Percentiles rank a stretch among this genome's conserved stretches.
Conservation (phyloP, 129 eudicot genomes). For the Saussurea involucrata region DNA sequence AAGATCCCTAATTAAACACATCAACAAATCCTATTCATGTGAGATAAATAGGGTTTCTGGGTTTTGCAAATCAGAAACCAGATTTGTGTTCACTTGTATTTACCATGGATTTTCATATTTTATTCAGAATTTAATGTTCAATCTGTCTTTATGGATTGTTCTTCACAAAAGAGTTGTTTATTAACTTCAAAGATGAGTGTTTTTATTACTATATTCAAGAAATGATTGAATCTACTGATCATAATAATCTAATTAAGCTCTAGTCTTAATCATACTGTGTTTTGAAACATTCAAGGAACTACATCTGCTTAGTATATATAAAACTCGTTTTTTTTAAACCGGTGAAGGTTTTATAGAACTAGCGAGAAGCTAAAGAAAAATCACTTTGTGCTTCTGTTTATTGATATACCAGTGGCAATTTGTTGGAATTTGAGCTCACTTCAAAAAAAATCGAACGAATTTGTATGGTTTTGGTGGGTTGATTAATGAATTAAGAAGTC, state of each 20-base stretch:
- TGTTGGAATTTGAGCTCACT: not conserved
- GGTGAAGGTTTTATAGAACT: too few relatives aligned
- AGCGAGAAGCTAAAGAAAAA: too few relatives aligned
- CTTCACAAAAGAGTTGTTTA: not conserved
- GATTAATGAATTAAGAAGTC: too few relatives aligned
- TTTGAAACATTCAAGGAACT: not conserved
- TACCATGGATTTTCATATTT: not conserved
- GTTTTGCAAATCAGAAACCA: not conserved
- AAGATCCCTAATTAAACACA: constrained; percentile 14
- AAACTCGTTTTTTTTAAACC: too few relatives aligned
- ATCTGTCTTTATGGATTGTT: not conserved
- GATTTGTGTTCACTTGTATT: not conserved
- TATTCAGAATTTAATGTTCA: not conserved
- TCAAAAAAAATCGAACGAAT: not conserved
- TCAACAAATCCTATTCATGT: not conserved
- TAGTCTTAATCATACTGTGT: not conserved
- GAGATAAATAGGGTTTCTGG: not conserved
- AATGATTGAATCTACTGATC: not conserved
- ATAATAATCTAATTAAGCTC: not conserved
- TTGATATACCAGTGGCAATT: not conserved
- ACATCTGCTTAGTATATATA: not conserved
- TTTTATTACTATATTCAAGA: constrained; percentile 2
- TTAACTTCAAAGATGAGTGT: not conserved
- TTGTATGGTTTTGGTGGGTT: not conserved
- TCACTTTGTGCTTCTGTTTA: not conserved